Evolutionary conservation across 805 yeast genomes (phyloP).

Genomic region (Hemisphaericaspora nanyangensis): DNA sequence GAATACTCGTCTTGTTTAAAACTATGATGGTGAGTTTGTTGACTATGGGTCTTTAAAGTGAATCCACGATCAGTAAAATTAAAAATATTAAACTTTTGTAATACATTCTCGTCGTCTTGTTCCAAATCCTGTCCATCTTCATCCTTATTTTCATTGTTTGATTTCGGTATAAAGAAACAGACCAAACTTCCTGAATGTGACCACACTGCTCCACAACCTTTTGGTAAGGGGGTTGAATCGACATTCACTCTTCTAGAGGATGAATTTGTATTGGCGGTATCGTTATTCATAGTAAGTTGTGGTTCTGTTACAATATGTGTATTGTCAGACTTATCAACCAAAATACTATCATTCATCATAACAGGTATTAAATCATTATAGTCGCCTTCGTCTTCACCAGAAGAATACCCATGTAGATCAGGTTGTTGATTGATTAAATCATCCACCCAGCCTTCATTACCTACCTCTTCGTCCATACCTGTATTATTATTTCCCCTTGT

Average conservation of each 20-base stretch:
- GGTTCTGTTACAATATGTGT: background rate
- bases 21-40: slow-evolving; percentile 11
- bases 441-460: slow-evolving; percentile 41
- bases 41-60: slow-evolving; percentile 22
- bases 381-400: slow-evolving; percentile 24
- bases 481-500: slow-evolving; percentile 16
- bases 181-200: slow-evolving; percentile 72
- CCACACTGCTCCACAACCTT: slow-evolving; percentile 93
- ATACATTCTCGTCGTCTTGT: slow-evolving; percentile 24
- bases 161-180: slow-evolving; percentile 70
- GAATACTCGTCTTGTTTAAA: slow-evolving; percentile 11
- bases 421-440: slow-evolving; percentile 38
- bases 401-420: slow-evolving; percentile 11
- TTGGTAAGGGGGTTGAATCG: slow-evolving; percentile 88
- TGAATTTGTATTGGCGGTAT: background rate
- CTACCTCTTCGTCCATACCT: slow-evolving; percentile 26
- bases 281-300: background rate
- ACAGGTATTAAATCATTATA: slow-evolving; percentile 39
- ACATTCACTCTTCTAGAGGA: too few species aligned
- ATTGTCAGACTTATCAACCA: background rate
- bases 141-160: slow-evolving; percentile 2
- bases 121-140: slow-evolving; percentile 23
- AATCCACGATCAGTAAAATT: slow-evolving; percentile 49
- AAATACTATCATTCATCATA: slow-evolving; percentile 25
- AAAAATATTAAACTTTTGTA: slow-evolving; percentile 45